Conservation (phyloP, 306 rosid species). For the Phaseolus lunatus region DNA sequence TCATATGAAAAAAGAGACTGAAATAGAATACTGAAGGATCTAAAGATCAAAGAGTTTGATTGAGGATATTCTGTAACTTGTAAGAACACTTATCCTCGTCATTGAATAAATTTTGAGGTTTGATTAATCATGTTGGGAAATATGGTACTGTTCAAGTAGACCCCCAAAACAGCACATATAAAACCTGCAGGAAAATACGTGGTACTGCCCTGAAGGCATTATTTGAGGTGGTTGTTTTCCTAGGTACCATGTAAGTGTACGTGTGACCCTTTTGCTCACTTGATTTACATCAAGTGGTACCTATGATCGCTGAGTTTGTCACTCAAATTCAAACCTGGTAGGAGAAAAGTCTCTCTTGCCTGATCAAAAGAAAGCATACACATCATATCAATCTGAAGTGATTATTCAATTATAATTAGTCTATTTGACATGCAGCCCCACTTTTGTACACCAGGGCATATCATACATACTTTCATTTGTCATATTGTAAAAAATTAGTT, state of each 20-base stretch:
- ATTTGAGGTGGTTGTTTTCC: not conserved
- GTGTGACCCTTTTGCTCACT: constrained; percentile 23
- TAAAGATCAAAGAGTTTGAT: too few relatives aligned
- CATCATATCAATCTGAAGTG: constrained; percentile 20
- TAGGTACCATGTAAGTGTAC: constrained; percentile 9
- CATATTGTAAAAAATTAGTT: constrained; percentile 15
- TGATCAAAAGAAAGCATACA: constrained; percentile 10
- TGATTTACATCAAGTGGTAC: constrained; percentile 15
- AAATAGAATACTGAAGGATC: too few relatives aligned
- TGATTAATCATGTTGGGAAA: not conserved
- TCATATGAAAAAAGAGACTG: too few relatives aligned
- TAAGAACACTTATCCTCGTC: too few relatives aligned
- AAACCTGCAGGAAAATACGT: not conserved
- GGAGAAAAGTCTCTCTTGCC: constrained; percentile 29
- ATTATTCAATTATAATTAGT: constrained; percentile 34
- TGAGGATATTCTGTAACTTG: too few relatives aligned
- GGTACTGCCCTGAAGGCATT: not conserved
- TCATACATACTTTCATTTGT: constrained; percentile 42
- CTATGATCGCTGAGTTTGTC: not conserved
- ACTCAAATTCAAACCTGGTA: constrained; percentile 24
- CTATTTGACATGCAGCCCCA: constrained; percentile 38
- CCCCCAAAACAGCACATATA: constrained; percentile 13
- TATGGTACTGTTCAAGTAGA: constrained; percentile 5
- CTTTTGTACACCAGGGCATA: constrained; percentile 14
- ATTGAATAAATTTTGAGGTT: not conserved